These are phyloP conservation scores for Pseudocercospora crystallina DNA, from an alignment of 2,329 filamentous ascomycete genomes.

Conservation along the genomic window DNA sequence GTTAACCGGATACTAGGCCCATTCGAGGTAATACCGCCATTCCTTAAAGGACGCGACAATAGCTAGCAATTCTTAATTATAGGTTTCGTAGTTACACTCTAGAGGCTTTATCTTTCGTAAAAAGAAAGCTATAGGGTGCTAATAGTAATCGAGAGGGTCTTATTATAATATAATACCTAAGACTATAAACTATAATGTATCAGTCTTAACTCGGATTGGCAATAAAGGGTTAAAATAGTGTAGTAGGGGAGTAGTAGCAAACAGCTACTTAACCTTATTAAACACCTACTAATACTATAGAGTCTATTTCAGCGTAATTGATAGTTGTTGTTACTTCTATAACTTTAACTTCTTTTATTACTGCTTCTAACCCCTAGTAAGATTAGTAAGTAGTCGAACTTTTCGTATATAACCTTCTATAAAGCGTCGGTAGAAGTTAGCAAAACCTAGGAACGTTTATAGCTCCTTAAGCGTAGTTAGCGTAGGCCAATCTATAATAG, in stretches of 20 bases:
- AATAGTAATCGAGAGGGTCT: background rate
- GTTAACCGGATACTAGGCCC: too few species aligned
- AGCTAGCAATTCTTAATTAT: background rate
- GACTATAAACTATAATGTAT: background rate
- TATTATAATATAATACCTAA: constrained; percentile 1
- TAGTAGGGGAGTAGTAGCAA: background rate
- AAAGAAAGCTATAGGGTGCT: background rate
- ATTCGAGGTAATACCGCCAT: background rate
- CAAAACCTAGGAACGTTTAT: constrained; percentile 2
- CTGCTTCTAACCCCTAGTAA: too few species aligned
- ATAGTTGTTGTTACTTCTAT: constrained; percentile 4
- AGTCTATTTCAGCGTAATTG: background rate
- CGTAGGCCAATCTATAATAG: constrained; percentile 2
- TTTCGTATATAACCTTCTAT: constrained; percentile 5
- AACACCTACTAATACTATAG: background rate
- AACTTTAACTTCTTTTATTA: too few species aligned
- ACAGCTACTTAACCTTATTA: background rate
- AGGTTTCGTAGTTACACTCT: constrained; percentile 2
- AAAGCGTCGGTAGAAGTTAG: constrained; percentile 6
- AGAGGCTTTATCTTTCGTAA: background rate
- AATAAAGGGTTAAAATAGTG: background rate
- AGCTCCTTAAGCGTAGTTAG: background rate
- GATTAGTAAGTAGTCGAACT: too few species aligned
- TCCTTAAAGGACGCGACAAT: background rate
- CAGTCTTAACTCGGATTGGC: background rate